Base-by-base conservation (phyloP, 2,329 filamentous ascomycete species). In the Aspergillus caelatus region DNA sequence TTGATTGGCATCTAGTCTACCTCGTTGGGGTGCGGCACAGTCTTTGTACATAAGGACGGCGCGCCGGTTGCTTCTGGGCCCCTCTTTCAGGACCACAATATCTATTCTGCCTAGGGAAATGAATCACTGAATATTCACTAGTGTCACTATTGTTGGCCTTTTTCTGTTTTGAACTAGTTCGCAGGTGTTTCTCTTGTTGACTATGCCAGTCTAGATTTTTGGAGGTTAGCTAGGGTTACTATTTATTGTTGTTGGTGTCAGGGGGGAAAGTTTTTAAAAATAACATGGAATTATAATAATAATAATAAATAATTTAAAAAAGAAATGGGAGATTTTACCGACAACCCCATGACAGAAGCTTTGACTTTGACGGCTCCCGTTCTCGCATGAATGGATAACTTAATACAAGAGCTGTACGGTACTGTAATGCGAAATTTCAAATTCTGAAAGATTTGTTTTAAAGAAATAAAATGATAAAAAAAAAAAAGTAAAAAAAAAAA, bases 1-100 rank as follows among this genome's bases (percentile, higher is more conserved):
- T 32, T 26, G 41, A 46, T 56, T 63, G 45, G 41, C 48, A 58
- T 41, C 46, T 48, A 34, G 28, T 61, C 62, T 62, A 46, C 62
- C 50, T 46, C 9, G 59, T 58, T 56, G 48, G 58, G 60, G 36
- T 68, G 66, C 61, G 66, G 67, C 67, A 63, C 64, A 67, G 67
- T 62, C 61, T 56, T 53, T 50, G 34, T 67, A 60, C 67, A 68
- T 61, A 54, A 23, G 45, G 41, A 16, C 48, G 57, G 57, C 30
- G 41, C 52, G 23, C 19, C 52, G n/a, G 11, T 55, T 21, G 52
- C 32, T 23, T 39, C 32, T 39, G 30, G 30, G 48, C 28, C 48
- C 48, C 28, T 21, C 28, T 52, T 30, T 34, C 9, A 52, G 48
- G 52, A 39, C 52, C 32, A 55, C 32, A 39, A 39, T 55, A 55